Percentiles rank a stretch among this genome's conserved stretches.
phyloP scores from a whole-genome alignment of 2,329 filamentous ascomycete species.

The Boeremia exigua region DNA sequence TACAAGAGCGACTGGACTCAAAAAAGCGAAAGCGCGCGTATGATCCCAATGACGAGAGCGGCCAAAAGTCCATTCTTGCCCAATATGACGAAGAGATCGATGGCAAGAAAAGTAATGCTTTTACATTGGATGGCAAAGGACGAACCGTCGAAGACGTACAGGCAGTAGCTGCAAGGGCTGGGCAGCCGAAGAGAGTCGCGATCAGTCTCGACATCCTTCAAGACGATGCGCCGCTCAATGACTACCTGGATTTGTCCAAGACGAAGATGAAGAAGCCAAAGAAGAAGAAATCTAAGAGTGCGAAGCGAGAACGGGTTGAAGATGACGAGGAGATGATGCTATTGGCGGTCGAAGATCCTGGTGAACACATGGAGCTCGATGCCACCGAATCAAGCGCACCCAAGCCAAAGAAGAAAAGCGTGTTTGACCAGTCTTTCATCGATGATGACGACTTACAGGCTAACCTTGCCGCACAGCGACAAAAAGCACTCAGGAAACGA shows the following conservation, averaged over 20 bases:
- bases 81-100: conserved; percentile 97
- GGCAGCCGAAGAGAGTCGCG: conserved; percentile 68
- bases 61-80: conserved; percentile 72
- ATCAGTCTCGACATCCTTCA: conserved; percentile 76
- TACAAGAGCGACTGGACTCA: conserved; percentile 77
- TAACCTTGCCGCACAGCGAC: conserved; percentile 80
- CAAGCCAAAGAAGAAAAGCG: conserved; percentile 66
- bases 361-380: conserved; percentile 76
- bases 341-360: conserved; percentile 38
- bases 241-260: conserved; percentile 86
- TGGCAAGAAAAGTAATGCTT: conserved; percentile 86
- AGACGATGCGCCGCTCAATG: conserved; percentile 73
- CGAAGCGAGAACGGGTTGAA: conserved; percentile 48
- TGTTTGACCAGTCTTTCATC: conserved; percentile 72
- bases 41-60: conserved; percentile 77
- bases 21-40: conserved; percentile 93
- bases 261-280: conserved; percentile 80
- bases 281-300: conserved; percentile 42
- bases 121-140: conserved; percentile 83
- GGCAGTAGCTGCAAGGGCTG: conserved; percentile 60
- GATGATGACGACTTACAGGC: conserved; percentile 95
- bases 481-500: conserved; percentile 86
- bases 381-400: conserved; percentile 36
- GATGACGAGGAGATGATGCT: conserved; percentile 66
- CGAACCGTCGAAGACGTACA: conserved; percentile 67